phyloP scores from a whole-genome alignment of 208 protist genomes.

The Tritrichomonas musculus region DNA sequence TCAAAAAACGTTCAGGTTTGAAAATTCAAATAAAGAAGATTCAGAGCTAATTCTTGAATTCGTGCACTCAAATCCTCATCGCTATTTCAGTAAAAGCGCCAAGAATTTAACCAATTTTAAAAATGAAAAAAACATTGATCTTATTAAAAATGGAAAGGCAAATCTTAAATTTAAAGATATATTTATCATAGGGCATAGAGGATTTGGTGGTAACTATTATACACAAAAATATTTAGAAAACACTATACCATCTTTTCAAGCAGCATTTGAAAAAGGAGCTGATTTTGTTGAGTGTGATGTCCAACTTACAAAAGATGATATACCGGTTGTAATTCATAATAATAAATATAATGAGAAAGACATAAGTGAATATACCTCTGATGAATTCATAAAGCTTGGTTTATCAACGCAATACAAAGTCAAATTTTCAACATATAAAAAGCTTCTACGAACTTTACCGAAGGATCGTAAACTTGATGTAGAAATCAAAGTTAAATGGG shows the following conservation, averaged over 20 bases:
- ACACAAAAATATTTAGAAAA: neutral
- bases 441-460: neutral
- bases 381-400: neutral
- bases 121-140: no score
- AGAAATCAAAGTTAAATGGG: neutral
- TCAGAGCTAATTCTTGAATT: no score
- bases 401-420: neutral
- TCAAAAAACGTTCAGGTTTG: no score
- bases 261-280: neutral
- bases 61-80: no score
- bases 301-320: neutral
- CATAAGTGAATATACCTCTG: no score
- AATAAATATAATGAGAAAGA: neutral
- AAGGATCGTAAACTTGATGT: neutral
- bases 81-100: no score
- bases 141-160: no score
- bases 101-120: no score
- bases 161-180: no score
- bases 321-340: neutral
- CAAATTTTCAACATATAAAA: neutral
- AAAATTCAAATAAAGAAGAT: no score
- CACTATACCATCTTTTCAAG: neutral
- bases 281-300: conserved; percentile 20
- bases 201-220: neutral
- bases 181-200: neutral